Evolutionary conservation across 148 eudicot genomes (phyloP).

Genomic region (Polygonum maritimum): DNA sequence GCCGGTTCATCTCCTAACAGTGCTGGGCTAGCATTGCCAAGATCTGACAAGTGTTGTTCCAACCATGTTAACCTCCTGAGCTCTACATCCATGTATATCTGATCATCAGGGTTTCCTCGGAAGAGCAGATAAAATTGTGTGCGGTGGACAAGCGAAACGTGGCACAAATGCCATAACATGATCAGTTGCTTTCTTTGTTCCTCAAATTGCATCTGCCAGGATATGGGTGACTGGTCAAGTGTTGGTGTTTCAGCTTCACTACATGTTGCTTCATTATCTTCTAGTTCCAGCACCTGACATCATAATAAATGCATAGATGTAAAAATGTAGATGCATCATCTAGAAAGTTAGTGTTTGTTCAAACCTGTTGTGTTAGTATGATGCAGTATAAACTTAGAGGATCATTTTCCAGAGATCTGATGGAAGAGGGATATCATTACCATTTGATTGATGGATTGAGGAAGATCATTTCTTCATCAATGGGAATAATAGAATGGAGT

Average conservation of each 20-base stretch:
- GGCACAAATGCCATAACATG: slow-evolving; percentile 95
- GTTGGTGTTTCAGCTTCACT: slow-evolving; percentile 27
- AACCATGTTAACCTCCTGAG: slow-evolving; percentile 83
- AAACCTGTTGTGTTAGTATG: too few relatives aligned
- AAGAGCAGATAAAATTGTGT: slow-evolving; percentile 78
- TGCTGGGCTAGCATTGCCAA: slow-evolving; percentile 99
- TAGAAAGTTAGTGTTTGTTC: too few relatives aligned
- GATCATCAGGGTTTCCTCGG: slow-evolving; percentile 82
- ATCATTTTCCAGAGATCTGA: too few relatives aligned
- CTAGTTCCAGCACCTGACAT: slow-evolving; percentile 74
- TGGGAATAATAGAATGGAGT: too few relatives aligned
- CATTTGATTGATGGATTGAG: too few relatives aligned
- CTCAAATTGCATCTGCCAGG: slow-evolving; percentile 58
- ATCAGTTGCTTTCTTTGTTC: slow-evolving; percentile 72
- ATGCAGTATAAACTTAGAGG: too few relatives aligned
- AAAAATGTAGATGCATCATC: too few relatives aligned
- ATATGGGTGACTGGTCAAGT: slow-evolving; percentile 49
- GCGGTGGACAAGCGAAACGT: slow-evolving; percentile 80
- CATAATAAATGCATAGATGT: too few relatives aligned
- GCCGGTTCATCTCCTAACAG: slow-evolving; percentile 88
- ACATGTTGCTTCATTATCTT: slow-evolving; percentile 45
- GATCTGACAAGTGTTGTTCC: slow-evolving; percentile 83
- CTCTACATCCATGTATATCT: slow-evolving; percentile 91
- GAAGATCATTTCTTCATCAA: too few relatives aligned
- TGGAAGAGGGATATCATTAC: too few relatives aligned